Evolutionary conservation across 2,329 filamentous ascomycete species (phyloP).

Genomic region (Exophiala lecanii-corni): DNA sequence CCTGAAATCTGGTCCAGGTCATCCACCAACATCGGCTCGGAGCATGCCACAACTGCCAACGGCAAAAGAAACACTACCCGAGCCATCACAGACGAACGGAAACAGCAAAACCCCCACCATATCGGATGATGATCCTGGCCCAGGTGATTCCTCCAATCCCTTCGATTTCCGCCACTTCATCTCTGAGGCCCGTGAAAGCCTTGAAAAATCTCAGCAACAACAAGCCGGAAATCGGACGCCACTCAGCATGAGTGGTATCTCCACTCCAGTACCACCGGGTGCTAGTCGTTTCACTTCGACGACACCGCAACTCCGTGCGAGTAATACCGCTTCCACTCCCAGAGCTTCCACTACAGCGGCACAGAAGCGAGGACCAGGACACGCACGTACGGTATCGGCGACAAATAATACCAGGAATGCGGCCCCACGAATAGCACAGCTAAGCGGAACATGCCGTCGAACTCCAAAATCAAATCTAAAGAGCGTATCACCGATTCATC

Average conservation of each 20-base stretch:
- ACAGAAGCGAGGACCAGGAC: slow-evolving; percentile 4
- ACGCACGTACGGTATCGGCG: slow-evolving; percentile 1
- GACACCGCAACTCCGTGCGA: slow-evolving; percentile 33
- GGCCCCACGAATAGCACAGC: slow-evolving; percentile 9
- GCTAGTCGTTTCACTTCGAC: slow-evolving; percentile 28
- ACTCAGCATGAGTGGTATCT: slow-evolving; percentile 33
- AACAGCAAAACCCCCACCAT: slow-evolving; percentile 27
- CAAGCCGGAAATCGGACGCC: slow-evolving; percentile 19
- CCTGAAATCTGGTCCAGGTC: slow-evolving; percentile 60
- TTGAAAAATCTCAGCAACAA: slow-evolving; percentile 28
- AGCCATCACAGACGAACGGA: slow-evolving; percentile 24
- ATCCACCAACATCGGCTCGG: slow-evolving; percentile 12
- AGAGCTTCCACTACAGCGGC: slow-evolving; percentile 27
- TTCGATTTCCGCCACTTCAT: slow-evolving; percentile 49
- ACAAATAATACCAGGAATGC: slow-evolving; percentile 5
- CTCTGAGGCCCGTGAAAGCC: slow-evolving; percentile 35
- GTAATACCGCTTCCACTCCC: slow-evolving; percentile 22
- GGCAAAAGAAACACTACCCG: slow-evolving; percentile 11
- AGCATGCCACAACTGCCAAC: slow-evolving; percentile 16
- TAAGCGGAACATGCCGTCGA: neutral
- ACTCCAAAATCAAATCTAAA: slow-evolving; percentile 1
- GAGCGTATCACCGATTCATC: neutral
- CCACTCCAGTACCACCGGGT: slow-evolving; percentile 32
- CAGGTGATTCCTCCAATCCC: slow-evolving; percentile 42
- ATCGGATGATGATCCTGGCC: slow-evolving; percentile 33